Percentiles rank a stretch among this genome's conserved stretches.
phyloP scores from a whole-genome alignment of 352 stramenopile genomes.

The Phytopythium aichiense region DNA sequence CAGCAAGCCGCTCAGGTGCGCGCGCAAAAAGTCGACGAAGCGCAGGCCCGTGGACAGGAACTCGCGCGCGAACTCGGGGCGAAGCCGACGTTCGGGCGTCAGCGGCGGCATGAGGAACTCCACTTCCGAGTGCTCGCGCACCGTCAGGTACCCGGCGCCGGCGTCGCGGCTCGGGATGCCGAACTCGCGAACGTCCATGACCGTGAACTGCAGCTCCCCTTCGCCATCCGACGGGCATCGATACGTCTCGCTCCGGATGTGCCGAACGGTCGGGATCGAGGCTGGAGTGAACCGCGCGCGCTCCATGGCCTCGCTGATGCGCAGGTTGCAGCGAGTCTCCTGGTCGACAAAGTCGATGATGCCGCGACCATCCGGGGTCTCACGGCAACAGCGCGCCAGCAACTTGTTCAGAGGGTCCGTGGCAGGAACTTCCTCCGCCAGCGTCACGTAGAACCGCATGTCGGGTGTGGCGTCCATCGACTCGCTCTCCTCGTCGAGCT shows the following conservation, averaged over 20 bases:
- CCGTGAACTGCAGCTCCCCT: constrained; percentile 29
- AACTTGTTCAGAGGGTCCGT: constrained; percentile 39
- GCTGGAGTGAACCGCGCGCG: constrained; percentile 30
- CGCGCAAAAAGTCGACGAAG: constrained; percentile 66
- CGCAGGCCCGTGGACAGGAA: constrained; percentile 56
- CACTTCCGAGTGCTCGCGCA: constrained; percentile 53
- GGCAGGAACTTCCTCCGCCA: constrained; percentile 48
- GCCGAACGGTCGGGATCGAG: constrained; percentile 51
- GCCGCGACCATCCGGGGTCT: constrained; percentile 33
- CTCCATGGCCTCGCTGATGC: constrained; percentile 48
- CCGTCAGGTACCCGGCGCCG: constrained; percentile 43
- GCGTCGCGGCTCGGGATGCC: constrained; percentile 36
- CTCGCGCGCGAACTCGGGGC: constrained; percentile 41
- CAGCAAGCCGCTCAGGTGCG: constrained; percentile 7
- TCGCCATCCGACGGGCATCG: constrained; percentile 14
- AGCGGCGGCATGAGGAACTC: constrained; percentile 62
- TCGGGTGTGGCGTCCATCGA: constrained; percentile 70
- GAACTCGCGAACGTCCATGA: constrained; percentile 62
- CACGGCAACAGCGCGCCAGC: constrained; percentile 28
- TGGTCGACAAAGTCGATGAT: constrained; percentile 53
- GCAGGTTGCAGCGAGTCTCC: constrained; percentile 28
- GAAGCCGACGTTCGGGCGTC: constrained; percentile 44
- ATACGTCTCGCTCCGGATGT: constrained; percentile 49
- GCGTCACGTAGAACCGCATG: constrained; percentile 74
- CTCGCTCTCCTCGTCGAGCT: constrained; percentile 52